Evolutionary conservation across 1,284 basidiomycete species (phyloP), one percentile per base, ranked within the genome.

Genomic region (Boletus semigastroideus): DNA sequence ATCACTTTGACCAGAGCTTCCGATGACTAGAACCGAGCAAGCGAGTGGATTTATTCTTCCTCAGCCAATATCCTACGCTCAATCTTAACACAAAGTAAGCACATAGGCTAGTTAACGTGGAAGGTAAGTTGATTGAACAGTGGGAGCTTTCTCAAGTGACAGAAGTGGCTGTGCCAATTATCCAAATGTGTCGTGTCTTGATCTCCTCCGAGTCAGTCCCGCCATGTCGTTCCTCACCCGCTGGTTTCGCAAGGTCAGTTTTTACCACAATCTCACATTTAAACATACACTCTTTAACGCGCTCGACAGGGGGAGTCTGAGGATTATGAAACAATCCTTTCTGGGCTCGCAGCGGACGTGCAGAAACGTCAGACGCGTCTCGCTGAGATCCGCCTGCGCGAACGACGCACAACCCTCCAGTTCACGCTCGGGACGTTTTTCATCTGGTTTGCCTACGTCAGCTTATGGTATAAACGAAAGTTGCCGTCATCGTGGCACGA

Each of bases 351-450:
- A 8, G 67, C 72, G n/a, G 81, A 87, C 63, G 86, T 92, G 44
- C 79, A 84, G 63, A 83, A 84, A 55, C 80, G 87, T 22, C 90
- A 96, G 70, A 80, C 83, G 33, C 82, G 86, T 53, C 83, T 99
- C 9, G 87, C 91, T 1, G 94, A 95, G 66, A 91, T 98, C 62
- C 84, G 92, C 11, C 74, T 92, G 44, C 84, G 94, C 22, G 90
- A 98, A 70, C 82, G 93, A 36, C 79, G 94, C 3, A 79, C 91
- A 3, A 89, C 87, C 12, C 77, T 95, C 42, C 75, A 90, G 28
- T 83, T 92, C 43, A 94, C 94, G 1, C 69, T 93, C 6, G 96
- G 93, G 66, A 87, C 92, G 0, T 72, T 96, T 57, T 80, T 85
- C 1, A 69, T 79, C 34, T 98, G 94, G 94, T 79, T 83, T 28